Conservation (phyloP, 164 flowering plant species). For the Malania oleifera region DNA sequence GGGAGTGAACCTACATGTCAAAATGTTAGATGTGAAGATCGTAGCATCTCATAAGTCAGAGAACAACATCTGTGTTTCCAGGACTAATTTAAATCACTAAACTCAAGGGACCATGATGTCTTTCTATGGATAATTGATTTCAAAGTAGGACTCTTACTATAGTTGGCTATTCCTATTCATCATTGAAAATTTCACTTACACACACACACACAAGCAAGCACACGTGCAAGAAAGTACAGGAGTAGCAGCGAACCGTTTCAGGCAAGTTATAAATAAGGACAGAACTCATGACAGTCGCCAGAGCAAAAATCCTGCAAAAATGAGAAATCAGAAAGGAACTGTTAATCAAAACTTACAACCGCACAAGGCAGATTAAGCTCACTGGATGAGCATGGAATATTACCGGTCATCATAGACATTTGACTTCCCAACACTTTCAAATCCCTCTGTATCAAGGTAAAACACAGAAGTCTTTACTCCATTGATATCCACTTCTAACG, state of each 20-base stretch:
- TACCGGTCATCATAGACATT: slow-evolving; percentile 98
- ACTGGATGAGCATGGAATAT: slow-evolving; percentile 6
- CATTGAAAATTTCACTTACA: no score
- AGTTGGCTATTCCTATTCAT: no score
- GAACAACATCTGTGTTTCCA: background rate
- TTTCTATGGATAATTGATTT: background rate
- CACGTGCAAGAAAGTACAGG: background rate
- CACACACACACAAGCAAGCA: background rate
- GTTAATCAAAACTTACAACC: slow-evolving; percentile 2
- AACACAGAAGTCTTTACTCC: slow-evolving; percentile 86
- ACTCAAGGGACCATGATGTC: background rate
- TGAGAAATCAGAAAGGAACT: slow-evolving; percentile 1
- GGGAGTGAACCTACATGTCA: background rate
- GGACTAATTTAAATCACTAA: background rate
- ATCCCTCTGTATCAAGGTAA: slow-evolving; percentile 98
- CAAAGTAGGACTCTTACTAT: background rate
- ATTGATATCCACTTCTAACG: slow-evolving; percentile 63
- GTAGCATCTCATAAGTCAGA: background rate
- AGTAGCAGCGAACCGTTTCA: slow-evolving; percentile 70
- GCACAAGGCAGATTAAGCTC: slow-evolving; percentile 3
- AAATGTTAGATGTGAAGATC: background rate
- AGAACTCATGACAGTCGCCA: slow-evolving; percentile 95
- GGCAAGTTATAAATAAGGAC: slow-evolving; percentile 95
- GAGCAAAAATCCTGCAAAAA: slow-evolving; percentile 80
- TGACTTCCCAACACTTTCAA: slow-evolving; percentile 99